Conservation (phyloP, 1,284 basidiomycete species). For the Marasmius oreades region DNA sequence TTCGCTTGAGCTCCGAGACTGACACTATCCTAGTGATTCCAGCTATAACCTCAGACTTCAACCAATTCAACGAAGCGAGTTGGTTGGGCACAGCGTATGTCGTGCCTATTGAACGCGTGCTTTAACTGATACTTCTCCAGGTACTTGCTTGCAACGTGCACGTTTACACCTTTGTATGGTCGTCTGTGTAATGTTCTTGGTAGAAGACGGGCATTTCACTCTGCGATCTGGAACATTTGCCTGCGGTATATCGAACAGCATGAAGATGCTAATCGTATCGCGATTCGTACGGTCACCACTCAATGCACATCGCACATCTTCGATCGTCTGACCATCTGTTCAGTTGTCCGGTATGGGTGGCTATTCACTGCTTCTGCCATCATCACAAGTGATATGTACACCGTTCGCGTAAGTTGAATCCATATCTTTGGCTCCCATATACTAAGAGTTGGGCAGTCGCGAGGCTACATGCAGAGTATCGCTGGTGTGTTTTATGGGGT, state of each 20-base stretch:
- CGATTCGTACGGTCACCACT: slow-evolving; percentile 55
- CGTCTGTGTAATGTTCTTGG: slow-evolving; percentile 79
- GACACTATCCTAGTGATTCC: slow-evolving; percentile 56
- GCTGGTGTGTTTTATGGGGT: slow-evolving; percentile 73
- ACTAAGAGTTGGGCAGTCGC: slow-evolving; percentile 41
- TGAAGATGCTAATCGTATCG: slow-evolving; percentile 74
- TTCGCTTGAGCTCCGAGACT: too few relatives aligned
- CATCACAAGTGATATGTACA: slow-evolving; percentile 78
- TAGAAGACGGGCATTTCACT: slow-evolving; percentile 65
- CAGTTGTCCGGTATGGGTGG: slow-evolving; percentile 10
- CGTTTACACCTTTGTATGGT: slow-evolving; percentile 81
- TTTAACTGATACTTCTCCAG: slow-evolving; percentile 30
- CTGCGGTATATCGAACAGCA: slow-evolving; percentile 71
- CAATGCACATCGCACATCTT: too few relatives aligned
- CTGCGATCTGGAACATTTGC: slow-evolving; percentile 71
- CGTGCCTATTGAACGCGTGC: too few relatives aligned
- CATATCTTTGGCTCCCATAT: neutral
- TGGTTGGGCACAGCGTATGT: slow-evolving; percentile 77
- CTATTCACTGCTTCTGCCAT: slow-evolving; percentile 43
- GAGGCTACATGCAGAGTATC: slow-evolving; percentile 73
- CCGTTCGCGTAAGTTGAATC: slow-evolving; percentile 52
- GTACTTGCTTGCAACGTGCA: slow-evolving; percentile 75
- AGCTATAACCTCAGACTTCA: slow-evolving; percentile 77
- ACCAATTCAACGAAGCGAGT: slow-evolving; percentile 73
- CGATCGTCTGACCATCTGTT: neutral